These are phyloP conservation scores for Aspergillus ustus DNA, from an alignment of 2,329 filamentous ascomycete species.

Conservation along the genomic window DNA sequence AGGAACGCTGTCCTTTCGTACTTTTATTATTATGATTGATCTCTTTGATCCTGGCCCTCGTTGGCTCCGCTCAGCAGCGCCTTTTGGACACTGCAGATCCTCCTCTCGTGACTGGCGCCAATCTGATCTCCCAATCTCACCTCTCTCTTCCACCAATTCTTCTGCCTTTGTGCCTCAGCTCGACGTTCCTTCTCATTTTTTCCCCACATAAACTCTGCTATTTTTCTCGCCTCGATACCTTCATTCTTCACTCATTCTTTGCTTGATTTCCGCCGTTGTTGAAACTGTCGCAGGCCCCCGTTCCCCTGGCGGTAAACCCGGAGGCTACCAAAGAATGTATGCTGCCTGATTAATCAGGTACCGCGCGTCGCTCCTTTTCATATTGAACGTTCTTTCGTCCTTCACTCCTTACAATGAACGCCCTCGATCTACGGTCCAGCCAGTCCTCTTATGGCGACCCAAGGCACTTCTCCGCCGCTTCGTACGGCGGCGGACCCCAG, in stretches of 20 bases:
- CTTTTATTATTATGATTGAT: background rate
- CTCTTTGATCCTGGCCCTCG: constrained; percentile 2
- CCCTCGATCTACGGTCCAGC: constrained; percentile 43
- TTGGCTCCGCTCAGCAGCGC: constrained; percentile 8
- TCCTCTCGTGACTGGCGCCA: constrained; percentile 17
- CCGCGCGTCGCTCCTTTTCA: background rate
- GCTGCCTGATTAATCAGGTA: constrained; percentile 21
- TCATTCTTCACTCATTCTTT: background rate
- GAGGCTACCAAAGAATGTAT: constrained; percentile 20
- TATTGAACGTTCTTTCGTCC: constrained; percentile 10
- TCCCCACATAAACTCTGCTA: background rate
- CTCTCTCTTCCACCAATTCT: background rate
- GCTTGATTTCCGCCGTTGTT: background rate
- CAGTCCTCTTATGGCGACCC: constrained; percentile 48
- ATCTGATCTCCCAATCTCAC: background rate
- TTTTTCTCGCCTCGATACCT: background rate
- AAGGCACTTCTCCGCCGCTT: constrained; percentile 41
- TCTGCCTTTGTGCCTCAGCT: background rate
- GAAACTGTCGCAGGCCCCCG: background rate
- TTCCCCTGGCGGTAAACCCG: constrained; percentile 14
- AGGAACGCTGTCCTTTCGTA: background rate
- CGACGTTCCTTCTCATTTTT: background rate
- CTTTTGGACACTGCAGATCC: constrained; percentile 12
- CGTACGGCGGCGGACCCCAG: constrained; percentile 38
- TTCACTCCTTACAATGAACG: constrained; percentile 35